Conservation (phyloP, 2,329 filamentous ascomycete species). For the Pseudogymnoascus pannorum region DNA sequence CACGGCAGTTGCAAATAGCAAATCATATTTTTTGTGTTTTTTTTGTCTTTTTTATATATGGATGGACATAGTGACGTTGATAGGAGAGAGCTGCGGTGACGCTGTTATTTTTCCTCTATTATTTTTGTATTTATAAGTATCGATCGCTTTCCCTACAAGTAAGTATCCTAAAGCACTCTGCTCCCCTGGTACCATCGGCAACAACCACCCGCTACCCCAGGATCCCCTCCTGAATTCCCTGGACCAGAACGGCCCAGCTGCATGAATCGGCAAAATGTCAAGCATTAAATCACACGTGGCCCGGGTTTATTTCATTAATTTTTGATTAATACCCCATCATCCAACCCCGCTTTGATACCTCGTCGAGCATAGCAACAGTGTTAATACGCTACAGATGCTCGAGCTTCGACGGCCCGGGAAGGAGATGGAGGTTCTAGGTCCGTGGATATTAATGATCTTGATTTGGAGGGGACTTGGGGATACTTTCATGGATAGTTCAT, state of each 20-base stretch:
- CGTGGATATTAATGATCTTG: no score
- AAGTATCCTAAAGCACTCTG: no score
- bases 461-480: background rate
- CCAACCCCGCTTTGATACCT: background rate
- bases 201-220: background rate
- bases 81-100: no score
- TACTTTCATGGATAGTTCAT: no score
- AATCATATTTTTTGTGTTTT: no score
- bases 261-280: background rate
- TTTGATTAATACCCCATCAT: background rate
- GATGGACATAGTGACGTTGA: no score
- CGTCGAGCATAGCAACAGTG: background rate
- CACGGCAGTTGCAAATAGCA: slow-evolving; percentile 9
- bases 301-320: background rate
- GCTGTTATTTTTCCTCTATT: background rate
- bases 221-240: background rate
- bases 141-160: background rate
- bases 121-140: background rate
- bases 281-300: background rate
- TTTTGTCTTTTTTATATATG: background rate
- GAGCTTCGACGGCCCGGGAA: background rate
- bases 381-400: background rate
- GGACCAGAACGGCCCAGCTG: background rate
- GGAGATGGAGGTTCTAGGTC: background rate
- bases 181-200: background rate